phyloP scores from a whole-genome alignment of 2,329 filamentous ascomycete genomes.

The Paecilomyces sp. region DNA sequence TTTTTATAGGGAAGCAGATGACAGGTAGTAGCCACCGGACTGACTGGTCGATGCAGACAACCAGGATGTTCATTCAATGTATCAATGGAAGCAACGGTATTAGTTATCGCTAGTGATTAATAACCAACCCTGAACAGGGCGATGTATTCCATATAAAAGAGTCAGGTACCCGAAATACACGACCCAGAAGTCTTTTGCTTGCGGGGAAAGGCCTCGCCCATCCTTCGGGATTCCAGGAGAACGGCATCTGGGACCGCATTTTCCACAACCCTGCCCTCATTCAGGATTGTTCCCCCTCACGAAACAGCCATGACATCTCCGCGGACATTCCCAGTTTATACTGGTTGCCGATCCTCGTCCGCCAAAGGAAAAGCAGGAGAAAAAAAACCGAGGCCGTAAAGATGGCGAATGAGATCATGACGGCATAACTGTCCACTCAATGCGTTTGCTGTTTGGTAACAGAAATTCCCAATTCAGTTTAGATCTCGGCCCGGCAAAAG shows the following conservation, averaged over 20 bases:
- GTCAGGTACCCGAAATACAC: not conserved
- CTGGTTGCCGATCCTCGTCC: not conserved
- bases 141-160: not conserved
- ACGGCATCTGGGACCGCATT: not conserved
- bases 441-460: constrained; percentile 27
- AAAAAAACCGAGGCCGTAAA: not conserved
- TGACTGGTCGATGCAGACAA: not conserved
- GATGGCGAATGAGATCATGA: not conserved
- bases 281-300: not conserved
- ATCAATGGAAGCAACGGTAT: not conserved
- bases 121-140: not conserved
- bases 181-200: not conserved
- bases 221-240: not conserved
- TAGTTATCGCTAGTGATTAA: not conserved
- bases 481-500: constrained; percentile 12
- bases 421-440: constrained; percentile 18
- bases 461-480: constrained; percentile 21
- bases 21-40: not conserved
- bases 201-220: not conserved
- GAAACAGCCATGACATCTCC: not conserved
- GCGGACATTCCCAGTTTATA: not conserved
- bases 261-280: not conserved
- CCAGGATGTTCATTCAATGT: not conserved
- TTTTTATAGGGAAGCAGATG: not conserved
- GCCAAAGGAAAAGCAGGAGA: not conserved